Percentiles rank a stretch among this genome's conserved stretches.
Evolutionary conservation across 495 filamentous ascomycete genomes (phyloP).

Genomic region (Cercophora sp.): DNA sequence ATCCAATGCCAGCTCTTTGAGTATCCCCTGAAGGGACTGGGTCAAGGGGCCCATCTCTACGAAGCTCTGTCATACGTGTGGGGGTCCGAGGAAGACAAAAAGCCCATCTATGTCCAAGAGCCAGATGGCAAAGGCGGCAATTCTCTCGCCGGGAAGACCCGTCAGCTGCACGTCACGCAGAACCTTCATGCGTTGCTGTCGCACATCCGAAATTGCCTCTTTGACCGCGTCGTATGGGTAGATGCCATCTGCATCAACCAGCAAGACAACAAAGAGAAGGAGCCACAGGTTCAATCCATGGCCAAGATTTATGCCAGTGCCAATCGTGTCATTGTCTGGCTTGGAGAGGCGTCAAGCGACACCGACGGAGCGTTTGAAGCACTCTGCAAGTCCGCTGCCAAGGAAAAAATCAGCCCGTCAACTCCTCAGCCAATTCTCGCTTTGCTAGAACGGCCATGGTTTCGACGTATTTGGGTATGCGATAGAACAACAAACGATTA

Average conservation of each 20-base stretch:
- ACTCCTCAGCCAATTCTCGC: neutral
- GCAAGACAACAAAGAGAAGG: conserved; percentile 13
- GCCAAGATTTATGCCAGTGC: conserved; percentile 34
- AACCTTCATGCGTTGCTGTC: neutral
- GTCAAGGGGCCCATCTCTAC: neutral
- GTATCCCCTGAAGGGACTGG: neutral
- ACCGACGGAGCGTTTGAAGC: neutral
- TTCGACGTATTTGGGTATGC: neutral
- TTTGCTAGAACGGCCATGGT: neutral
- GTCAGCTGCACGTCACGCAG: neutral
- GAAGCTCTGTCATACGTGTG: too few relatives aligned
- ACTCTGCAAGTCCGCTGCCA: neutral
- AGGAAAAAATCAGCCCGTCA: neutral
- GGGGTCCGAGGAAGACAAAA: too few relatives aligned
- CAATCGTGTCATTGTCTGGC: conserved; percentile 25
- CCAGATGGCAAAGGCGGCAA: neutral
- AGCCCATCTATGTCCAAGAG: neutral
- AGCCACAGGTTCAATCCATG: conserved; percentile 23
- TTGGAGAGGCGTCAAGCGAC: too few relatives aligned
- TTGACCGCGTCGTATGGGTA: too few relatives aligned
- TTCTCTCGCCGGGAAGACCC: neutral
- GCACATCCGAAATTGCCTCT: too few relatives aligned
- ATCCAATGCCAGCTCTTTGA: neutral
- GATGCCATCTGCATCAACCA: too few relatives aligned
- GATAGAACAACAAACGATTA: neutral